Evolutionary conservation across 371 early-diverging fungal genomes (phyloP).

Genomic region (Syncephalastrum contaminatum): DNA sequence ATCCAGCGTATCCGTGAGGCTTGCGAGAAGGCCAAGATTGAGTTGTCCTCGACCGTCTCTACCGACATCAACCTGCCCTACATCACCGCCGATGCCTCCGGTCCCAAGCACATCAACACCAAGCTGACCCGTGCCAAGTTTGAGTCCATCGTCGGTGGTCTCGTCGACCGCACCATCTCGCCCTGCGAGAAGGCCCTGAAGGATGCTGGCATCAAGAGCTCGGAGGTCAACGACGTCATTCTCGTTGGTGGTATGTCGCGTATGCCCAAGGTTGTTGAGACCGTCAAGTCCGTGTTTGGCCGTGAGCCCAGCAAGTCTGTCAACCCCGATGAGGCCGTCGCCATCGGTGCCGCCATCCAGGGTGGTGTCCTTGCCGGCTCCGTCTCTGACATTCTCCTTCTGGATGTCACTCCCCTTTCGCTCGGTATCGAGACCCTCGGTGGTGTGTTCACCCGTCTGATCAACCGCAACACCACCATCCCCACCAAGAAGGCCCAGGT

Average conservation of each 20-base stretch:
- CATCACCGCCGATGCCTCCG: constrained; percentile 90
- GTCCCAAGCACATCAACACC: constrained; percentile 95
- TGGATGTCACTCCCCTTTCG: constrained; percentile 98
- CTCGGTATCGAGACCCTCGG: constrained; percentile 98
- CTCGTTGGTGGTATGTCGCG: constrained; percentile 99
- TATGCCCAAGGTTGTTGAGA: constrained; percentile 96
- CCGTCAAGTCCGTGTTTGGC: constrained; percentile 90
- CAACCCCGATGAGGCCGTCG: constrained; percentile 99
- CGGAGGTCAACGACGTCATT: constrained; percentile 94
- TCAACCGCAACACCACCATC: constrained; percentile 98
- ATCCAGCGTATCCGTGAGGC: constrained; percentile 96
- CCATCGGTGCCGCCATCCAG: constrained; percentile 99
- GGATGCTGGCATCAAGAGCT: constrained; percentile 87
- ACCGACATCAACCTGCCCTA: constrained; percentile 97
- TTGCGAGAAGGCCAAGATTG: constrained; percentile 98
- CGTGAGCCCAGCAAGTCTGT: constrained; percentile 92
- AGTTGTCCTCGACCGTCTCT: constrained; percentile 89
- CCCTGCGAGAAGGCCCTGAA: constrained; percentile 97
- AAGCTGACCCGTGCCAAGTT: constrained; percentile 91
- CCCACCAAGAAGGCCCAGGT: constrained; percentile 99
- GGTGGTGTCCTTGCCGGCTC: constrained; percentile 97
- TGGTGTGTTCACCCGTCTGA: constrained; percentile 97
- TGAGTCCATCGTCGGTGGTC: constrained; percentile 79
- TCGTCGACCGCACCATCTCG: constrained; percentile 88
- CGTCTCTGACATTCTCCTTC: constrained; percentile 90